These are phyloP conservation scores for Blastocystis sp. DNA, from an alignment of 352 stramenopile genomes.

Conservation along the genomic window DNA sequence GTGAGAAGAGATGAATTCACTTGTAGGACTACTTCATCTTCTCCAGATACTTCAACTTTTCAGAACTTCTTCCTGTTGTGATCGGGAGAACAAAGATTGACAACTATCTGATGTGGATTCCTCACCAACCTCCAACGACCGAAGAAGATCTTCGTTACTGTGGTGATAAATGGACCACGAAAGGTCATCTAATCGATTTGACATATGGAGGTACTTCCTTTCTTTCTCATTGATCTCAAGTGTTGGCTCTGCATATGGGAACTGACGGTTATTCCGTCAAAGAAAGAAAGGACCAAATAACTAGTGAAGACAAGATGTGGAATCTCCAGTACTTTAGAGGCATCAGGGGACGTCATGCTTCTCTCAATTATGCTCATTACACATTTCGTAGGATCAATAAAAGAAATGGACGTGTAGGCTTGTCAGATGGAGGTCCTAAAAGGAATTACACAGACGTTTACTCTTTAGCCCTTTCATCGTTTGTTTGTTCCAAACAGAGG, in stretches of 20 bases:
- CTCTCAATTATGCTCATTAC: not conserved
- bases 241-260: not conserved
- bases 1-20: not conserved
- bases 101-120: not conserved
- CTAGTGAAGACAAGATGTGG: not conserved
- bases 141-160: not conserved
- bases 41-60: not conserved
- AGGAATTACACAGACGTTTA: too few species aligned
- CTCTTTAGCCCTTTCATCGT: too few species aligned
- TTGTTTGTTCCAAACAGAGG: not conserved
- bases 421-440: not conserved
- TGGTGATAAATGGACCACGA: not conserved
- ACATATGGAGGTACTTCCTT: not conserved
- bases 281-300: not conserved
- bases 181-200: not conserved
- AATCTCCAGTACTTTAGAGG: not conserved
- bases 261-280: not conserved
- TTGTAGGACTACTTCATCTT: not conserved
- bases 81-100: not conserved
- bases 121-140: not conserved
- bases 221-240: not conserved
- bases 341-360: not conserved
- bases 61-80: not conserved
- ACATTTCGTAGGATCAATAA: not conserved
- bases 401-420: not conserved